These are phyloP conservation scores for Pseudogymnoascus sp. DNA, from an alignment of 2,329 filamentous ascomycete species.

Conservation along the genomic window DNA sequence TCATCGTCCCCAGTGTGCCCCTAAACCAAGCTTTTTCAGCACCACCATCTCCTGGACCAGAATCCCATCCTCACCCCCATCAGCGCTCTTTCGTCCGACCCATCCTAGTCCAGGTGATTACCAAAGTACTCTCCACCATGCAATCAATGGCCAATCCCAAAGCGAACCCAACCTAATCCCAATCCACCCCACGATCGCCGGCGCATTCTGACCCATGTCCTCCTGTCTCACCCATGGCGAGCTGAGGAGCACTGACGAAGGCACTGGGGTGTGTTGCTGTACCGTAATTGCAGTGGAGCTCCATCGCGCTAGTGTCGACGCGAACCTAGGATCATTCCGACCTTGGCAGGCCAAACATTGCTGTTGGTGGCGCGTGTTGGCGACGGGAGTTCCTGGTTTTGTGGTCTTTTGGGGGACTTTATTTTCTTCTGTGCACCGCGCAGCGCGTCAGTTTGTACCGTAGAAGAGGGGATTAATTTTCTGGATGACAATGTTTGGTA, in stretches of 20 bases:
- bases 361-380: not conserved
- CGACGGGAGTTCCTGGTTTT: slow-evolving; percentile 1
- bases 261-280: not conserved
- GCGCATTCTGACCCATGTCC: not conserved
- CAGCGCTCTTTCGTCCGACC: not conserved
- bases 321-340: not conserved
- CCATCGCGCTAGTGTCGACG: not conserved
- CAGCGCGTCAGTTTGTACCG: not conserved
- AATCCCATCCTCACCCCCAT: not conserved
- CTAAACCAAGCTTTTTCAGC: not conserved
- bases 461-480: not conserved
- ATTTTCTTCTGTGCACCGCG: not conserved
- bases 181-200: not conserved
- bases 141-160: not conserved
- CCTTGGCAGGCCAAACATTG: not conserved
- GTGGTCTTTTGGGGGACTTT: not conserved
- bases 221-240: not conserved
- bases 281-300: not conserved
- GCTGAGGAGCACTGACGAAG: not conserved
- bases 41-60: not conserved
- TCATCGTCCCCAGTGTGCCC: not conserved
- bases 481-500: not conserved
- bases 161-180: not conserved
- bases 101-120: not conserved
- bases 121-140: not conserved